Percentiles rank a stretch among this genome's conserved stretches.
Conservation (phyloP, 768 basidiomycete species). For the Suillus occidentalis region DNA sequence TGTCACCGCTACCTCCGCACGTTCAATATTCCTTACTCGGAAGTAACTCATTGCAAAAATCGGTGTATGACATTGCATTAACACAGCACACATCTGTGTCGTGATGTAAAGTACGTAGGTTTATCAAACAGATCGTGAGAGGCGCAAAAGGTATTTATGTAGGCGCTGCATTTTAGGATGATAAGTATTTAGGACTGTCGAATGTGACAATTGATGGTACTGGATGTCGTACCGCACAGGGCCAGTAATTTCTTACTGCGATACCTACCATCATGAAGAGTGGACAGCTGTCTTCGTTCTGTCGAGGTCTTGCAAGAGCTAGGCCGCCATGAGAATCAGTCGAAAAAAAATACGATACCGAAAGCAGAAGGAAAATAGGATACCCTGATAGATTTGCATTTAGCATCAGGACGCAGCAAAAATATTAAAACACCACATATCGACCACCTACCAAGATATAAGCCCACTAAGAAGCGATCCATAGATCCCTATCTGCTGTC, state of each 20-base stretch:
- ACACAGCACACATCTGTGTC: not conserved
- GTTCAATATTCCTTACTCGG: not conserved
- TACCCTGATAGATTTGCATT: not conserved
- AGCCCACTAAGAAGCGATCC: conserved; percentile 35
- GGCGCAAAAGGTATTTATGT: not conserved
- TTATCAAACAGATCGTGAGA: not conserved
- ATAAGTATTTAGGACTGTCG: not conserved
- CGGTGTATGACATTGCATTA: not conserved
- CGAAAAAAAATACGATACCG: conserved; percentile 16
- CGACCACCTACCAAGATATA: conserved; percentile 35
- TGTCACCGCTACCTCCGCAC: not conserved
- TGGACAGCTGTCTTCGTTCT: not conserved
- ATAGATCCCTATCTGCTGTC: conserved; percentile 17
- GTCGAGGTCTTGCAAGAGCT: not conserved
- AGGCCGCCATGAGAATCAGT: conserved; percentile 13
- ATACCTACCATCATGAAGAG: conserved; percentile 17
- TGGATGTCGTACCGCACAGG: conserved; percentile 17
- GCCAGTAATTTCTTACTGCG: conserved; percentile 25
- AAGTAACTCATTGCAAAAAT: not conserved
- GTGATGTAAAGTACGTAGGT: not conserved
- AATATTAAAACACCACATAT: conserved; percentile 15
- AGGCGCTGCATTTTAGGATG: not conserved
- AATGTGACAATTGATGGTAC: conserved; percentile 7
- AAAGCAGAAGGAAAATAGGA: conserved; percentile 21
- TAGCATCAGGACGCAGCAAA: not conserved